phyloP scores from a whole-genome alignment of 306 rosid genomes.

The Calophaca sinica region DNA sequence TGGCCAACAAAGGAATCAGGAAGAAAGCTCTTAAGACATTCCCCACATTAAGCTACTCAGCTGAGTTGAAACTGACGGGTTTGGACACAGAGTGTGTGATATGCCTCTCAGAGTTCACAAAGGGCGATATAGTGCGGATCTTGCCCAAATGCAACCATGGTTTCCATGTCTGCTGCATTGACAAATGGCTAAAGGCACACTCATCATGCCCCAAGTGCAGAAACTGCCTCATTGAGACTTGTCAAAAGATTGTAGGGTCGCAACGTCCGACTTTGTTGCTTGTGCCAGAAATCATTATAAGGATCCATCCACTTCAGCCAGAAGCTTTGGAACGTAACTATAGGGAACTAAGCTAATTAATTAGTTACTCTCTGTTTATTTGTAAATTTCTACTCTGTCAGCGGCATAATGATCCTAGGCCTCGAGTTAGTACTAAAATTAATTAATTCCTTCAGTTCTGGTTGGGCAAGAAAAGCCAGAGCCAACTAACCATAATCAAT shows the following conservation, averaged over 20 bases:
- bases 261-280: slow-evolving; percentile 18
- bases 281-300: slow-evolving; percentile 52
- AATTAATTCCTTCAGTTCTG: too few relatives aligned
- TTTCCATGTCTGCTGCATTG: slow-evolving; percentile 81
- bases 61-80: slow-evolving; percentile 58
- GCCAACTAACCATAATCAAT: too few relatives aligned
- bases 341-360: slow-evolving; percentile 47
- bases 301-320: slow-evolving; percentile 63
- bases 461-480: too few relatives aligned
- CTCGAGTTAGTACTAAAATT: too few relatives aligned
- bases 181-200: slow-evolving; percentile 81
- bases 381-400: too few relatives aligned
- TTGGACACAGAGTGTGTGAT: slow-evolving; percentile 77
- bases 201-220: slow-evolving; percentile 94
- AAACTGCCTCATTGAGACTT: slow-evolving; percentile 70
- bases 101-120: slow-evolving; percentile 69
- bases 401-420: too few relatives aligned
- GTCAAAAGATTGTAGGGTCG: slow-evolving; percentile 67
- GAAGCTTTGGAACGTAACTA: slow-evolving; percentile 66
- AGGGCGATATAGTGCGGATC: slow-evolving; percentile 69
- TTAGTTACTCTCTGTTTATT: neutral
- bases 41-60: slow-evolving; percentile 57
- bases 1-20: slow-evolving; percentile 66
- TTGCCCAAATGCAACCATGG: slow-evolving; percentile 93
- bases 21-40: slow-evolving; percentile 78